Percentiles rank a stretch among this genome's conserved stretches.
These are phyloP conservation scores for Mucor indicus DNA, from an alignment of 371 early-diverging fungal species.

Conservation along the genomic window DNA sequence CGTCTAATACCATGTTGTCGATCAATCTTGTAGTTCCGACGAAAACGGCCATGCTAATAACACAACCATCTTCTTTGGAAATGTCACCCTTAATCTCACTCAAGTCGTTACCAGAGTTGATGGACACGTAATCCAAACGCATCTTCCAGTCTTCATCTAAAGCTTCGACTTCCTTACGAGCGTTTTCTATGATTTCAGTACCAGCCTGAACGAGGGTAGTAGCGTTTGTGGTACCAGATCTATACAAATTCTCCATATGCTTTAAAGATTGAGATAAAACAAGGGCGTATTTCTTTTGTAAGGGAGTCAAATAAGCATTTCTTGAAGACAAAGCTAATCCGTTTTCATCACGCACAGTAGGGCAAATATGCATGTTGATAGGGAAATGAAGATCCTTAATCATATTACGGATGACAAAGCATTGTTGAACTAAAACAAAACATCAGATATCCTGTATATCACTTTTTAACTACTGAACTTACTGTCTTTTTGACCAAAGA, in stretches of 20 bases:
- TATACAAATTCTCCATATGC: constrained; percentile 52
- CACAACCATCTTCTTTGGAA: constrained; percentile 59
- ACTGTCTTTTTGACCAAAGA: constrained; percentile 96
- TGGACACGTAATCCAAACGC: constrained; percentile 81
- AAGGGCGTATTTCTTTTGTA: constrained; percentile 74
- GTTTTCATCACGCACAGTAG: constrained; percentile 78
- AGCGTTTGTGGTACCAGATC: constrained; percentile 45
- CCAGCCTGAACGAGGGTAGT: constrained; percentile 50
- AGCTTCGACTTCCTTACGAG: constrained; percentile 33
- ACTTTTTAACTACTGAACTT: background rate
- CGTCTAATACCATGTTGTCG: constrained; percentile 66
- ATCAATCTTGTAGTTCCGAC: constrained; percentile 92
- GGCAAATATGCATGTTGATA: constrained; percentile 68
- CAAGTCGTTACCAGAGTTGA: constrained; percentile 68
- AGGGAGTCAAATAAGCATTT: constrained; percentile 79
- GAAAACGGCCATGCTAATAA: constrained; percentile 86
- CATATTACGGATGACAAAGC: constrained; percentile 79
- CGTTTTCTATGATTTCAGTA: constrained; percentile 35
- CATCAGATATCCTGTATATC: background rate
- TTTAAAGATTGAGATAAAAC: constrained; percentile 73
- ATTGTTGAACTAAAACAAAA: constrained; percentile 76
- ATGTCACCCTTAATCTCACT: constrained; percentile 23
- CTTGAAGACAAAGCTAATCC: constrained; percentile 92
- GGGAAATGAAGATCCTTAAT: constrained; percentile 84
- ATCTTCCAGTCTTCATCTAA: constrained; percentile 46